Percentiles rank a stretch among this genome's conserved stretches.
Evolutionary conservation across 2,329 filamentous ascomycete species (phyloP).

Genomic region (Talaromyces sp.): DNA sequence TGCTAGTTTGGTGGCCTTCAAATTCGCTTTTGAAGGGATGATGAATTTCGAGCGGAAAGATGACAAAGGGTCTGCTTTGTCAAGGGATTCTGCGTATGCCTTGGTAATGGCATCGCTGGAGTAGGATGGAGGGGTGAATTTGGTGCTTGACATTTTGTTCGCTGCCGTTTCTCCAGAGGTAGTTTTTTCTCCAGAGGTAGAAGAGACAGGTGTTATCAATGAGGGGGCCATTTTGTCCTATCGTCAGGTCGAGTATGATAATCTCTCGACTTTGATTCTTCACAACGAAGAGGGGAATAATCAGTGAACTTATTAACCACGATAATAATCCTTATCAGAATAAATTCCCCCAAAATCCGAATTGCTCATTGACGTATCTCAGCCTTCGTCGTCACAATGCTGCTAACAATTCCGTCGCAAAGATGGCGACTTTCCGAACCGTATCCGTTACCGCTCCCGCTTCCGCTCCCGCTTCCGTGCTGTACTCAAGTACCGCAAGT

Average conservation of each 20-base stretch:
- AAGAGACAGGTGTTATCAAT: neutral
- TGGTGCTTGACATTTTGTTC: neutral
- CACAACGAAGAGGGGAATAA: neutral
- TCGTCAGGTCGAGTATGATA: neutral
- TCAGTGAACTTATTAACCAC: neutral
- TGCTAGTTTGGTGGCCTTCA: conserved; percentile 61
- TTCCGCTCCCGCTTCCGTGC: conserved; percentile 12
- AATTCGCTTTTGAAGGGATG: conserved; percentile 70
- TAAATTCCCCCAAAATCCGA: neutral
- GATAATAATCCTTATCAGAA: neutral
- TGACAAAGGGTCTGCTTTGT: conserved; percentile 59
- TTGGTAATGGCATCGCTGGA: conserved; percentile 27
- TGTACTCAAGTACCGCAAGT: neutral
- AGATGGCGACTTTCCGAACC: neutral
- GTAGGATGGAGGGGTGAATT: neutral
- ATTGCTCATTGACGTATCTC: neutral
- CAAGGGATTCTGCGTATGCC: conserved; percentile 50
- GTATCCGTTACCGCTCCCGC: conserved; percentile 22
- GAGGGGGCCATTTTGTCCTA: conserved; percentile 1
- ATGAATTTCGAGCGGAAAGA: conserved; percentile 68
- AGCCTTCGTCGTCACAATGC: neutral
- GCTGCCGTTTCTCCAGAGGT: neutral
- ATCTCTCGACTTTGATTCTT: neutral
- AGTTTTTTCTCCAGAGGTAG: neutral
- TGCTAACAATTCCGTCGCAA: neutral